Evolutionary conservation across 306 rosid species (phyloP), one percentile per base, ranked within the genome.

Genomic region (Sindora glabra): DNA sequence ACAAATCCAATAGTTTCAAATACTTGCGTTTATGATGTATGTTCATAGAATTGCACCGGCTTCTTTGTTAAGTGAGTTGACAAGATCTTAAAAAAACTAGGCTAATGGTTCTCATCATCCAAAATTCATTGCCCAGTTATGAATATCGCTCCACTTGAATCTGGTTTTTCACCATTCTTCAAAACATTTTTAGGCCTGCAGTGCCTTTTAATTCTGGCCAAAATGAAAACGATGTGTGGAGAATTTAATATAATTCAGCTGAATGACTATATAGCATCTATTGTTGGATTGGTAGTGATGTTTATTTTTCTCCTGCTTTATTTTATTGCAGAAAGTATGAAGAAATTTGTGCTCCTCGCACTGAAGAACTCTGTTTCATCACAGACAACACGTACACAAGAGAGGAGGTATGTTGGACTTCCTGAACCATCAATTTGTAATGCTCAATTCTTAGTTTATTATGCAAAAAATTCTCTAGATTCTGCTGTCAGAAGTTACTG

Each of bases 321-420:
- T 48, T 64, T 41, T 64, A 56, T 47, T 67, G 59, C 46, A 85
- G 92, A 77, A 85, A 85, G 53, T 79, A 73, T 10, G 92, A 85
- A 81, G 92, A 81, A 71, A 73, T 79, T 41, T 79, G 77, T 68
- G 81, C 88, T 8, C 92, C 85, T 1, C 81, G 69, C 1, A 73
- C 79, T 27, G 88, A 85, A 57, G 88, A 79, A 14, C 77, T 81
- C 66, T 85, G 92, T 41, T 61, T 79, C 76, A 81, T 85, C 69
- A 85, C 92, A 4, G 88, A 76, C 74, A 71, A 75, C 68, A 81
- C 83, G 32, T 85, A 76, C 77, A 71, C 78, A 1, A 85, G 68
- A 73, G 81, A 79, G 41, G 83, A 85, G 77, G 92, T 84, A 73
- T 67, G 67, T 50, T 13, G 3, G 33, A 24, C 1, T 39, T 59